These are phyloP conservation scores for Cyclotella atomus DNA, from an alignment of 108 stramenopile genomes.

Conservation along the genomic window DNA sequence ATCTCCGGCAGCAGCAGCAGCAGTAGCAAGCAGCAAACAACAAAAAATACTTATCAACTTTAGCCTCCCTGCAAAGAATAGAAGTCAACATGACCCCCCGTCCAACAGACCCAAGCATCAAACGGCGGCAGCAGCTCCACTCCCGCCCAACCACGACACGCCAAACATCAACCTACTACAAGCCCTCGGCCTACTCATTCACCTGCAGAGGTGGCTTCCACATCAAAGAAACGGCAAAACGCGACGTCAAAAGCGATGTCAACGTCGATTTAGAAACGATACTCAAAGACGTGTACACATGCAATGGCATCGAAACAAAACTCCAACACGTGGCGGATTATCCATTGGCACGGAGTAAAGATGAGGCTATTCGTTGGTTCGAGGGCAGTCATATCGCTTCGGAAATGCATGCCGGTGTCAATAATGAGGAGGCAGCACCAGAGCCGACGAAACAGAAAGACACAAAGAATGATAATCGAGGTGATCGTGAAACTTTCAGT, in stretches of 20 bases:
- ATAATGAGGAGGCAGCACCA: not conserved
- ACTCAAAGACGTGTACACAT: constrained; percentile 25
- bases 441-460: not conserved
- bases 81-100: not conserved
- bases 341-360: constrained; percentile 26
- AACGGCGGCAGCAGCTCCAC: constrained; percentile 2
- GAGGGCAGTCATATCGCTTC: constrained; percentile 3
- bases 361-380: constrained; percentile 43
- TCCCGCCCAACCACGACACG: constrained; percentile 16
- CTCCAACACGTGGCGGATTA: constrained; percentile 44
- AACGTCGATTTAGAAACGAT: constrained; percentile 5
- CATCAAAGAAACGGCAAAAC: not conserved
- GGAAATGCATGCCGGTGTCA: not conserved
- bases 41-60: no score
- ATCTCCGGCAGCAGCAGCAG: no score
- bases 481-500: constrained; percentile 4
- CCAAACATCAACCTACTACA: constrained; percentile 14
- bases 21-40: no score
- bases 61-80: no score
- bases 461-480: not conserved
- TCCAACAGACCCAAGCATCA: not conserved
- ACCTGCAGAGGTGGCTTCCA: constrained; percentile 43
- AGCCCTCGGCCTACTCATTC: constrained; percentile 36
- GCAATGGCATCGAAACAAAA: constrained; percentile 32
- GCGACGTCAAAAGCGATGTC: not conserved